Base-by-base conservation (phyloP, 2,329 filamentous ascomycete genomes). In the Sphaerulina musiva region DNA sequence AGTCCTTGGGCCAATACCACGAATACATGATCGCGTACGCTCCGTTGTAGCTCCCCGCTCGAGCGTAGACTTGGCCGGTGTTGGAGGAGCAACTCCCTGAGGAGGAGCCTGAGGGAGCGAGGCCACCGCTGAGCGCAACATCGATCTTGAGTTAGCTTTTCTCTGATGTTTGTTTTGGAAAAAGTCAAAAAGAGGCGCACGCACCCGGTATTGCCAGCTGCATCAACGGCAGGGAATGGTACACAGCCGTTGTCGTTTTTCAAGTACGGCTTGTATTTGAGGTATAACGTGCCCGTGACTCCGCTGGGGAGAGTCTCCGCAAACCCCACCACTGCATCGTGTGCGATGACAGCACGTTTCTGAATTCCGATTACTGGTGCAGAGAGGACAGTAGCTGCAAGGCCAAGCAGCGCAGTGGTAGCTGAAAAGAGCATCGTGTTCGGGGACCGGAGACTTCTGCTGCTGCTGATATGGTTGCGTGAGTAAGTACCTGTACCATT, bases 181-280 rank as follows among this genome's bases (percentile, higher is more conserved):
- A 23, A 42, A 14, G 14, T n/a, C 9, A 5, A n/a, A 8, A 20
- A 14, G 23, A 20, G 5, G 14, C 7, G 2, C 17, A 38, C 48
- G 5, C 32, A 83, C 81, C 75, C 73, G 12, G 78, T 83, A 60
- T 84, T 74, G 2, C 82, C 82, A 0, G 70, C 66, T 0, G 74
- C 73, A 57, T 85, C 78, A 1, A 85, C 81, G 1, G 78, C 81
- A 0, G 81, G 81, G 63, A 82, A 85, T 0, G 81, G 80, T 7
- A 84, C 81, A 57, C 82, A 85, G 44, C 82, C 81, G 60, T 80
- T 79, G 14, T 74, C 73, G 4, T 83, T 76, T 9, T 80, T 61
- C 5, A 83, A 72, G 50, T 72, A 74, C 0, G 80, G 81, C 68
- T 83, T 76, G 68, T 80, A 83, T 50, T 77, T 76, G 41, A 78